A percentile compares a stretch with the other conserved stretches of the same genome.
phyloP scores from a whole-genome alignment of 2,329 filamentous ascomycete genomes.

The Exophiala lecanii-corni region DNA sequence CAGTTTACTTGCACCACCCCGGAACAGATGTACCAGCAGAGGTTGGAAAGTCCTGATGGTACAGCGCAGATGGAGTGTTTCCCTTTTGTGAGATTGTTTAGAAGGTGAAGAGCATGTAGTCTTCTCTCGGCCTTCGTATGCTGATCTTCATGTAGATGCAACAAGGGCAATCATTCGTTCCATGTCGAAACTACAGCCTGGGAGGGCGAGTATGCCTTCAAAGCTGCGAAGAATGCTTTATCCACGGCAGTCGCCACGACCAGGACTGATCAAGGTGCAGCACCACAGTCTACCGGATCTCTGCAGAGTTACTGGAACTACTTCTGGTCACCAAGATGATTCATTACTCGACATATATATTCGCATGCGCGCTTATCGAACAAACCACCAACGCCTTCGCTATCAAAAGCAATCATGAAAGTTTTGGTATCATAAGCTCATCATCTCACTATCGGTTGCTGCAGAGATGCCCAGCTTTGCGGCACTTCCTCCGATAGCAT shows the following conservation, averaged over 20 bases:
- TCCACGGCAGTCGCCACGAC: constrained; percentile 2
- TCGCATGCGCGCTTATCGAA: too few species aligned
- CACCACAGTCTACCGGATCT: constrained; percentile 2
- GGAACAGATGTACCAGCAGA: constrained; percentile 29
- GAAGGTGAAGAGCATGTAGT: constrained; percentile 20
- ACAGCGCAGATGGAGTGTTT: constrained; percentile 42
- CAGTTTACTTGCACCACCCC: constrained; percentile 60
- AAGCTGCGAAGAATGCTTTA: constrained; percentile 28
- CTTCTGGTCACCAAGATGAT: constrained; percentile 24
- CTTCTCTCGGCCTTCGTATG: neutral
- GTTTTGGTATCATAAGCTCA: constrained; percentile 13
- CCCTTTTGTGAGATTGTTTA: constrained; percentile 22
- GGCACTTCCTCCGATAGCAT: constrained; percentile 25
- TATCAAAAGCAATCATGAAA: constrained; percentile 8
- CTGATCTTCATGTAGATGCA: constrained; percentile 13
- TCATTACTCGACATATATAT: constrained; percentile 1
- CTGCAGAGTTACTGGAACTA: constrained; percentile 16
- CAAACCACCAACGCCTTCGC: constrained; percentile 26
- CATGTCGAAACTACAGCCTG: constrained; percentile 60
- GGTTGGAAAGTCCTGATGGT: constrained; percentile 10
- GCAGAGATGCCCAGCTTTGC: constrained; percentile 22
- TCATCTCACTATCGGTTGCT: constrained; percentile 4
- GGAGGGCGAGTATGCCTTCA: constrained; percentile 45
- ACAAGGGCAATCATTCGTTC: constrained; percentile 31
- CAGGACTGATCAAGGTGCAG: constrained; percentile 4